Percentiles rank a stretch among this genome's conserved stretches.
Evolutionary conservation across 345 rosid genomes (phyloP).

Genomic region (Brassica napus): DNA sequence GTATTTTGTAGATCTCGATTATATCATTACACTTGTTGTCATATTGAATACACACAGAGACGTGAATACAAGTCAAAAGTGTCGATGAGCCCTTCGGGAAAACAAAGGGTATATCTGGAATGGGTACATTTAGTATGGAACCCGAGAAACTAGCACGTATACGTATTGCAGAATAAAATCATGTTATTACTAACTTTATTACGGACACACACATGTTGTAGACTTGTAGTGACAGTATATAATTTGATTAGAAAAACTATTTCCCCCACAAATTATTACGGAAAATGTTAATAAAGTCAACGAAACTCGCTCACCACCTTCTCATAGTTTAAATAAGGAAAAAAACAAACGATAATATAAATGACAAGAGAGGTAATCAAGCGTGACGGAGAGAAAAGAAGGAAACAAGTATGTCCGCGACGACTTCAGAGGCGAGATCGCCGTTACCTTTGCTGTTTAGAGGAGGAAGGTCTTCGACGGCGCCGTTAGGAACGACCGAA

Average conservation of each 20-base stretch:
- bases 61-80: not conserved
- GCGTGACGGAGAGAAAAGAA: constrained; percentile 11
- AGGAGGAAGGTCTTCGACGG: constrained; percentile 41
- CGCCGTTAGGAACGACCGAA: constrained; percentile 25
- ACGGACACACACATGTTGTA: too few relatives aligned
- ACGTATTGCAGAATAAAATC: not conserved
- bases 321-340: not conserved
- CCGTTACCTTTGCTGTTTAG: constrained; percentile 54
- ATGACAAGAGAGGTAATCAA: not conserved
- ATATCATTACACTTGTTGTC: not conserved
- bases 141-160: not conserved
- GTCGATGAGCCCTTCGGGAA: not conserved
- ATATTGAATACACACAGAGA: constrained; percentile 6
- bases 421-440: constrained; percentile 42
- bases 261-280: not conserved
- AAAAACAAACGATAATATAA: constrained; percentile 9
- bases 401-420: constrained; percentile 36
- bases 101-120: not conserved
- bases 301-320: constrained; percentile 3
- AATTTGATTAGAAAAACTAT: too few relatives aligned
- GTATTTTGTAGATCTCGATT: constrained; percentile 22
- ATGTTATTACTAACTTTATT: not conserved
- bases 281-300: constrained; percentile 12
- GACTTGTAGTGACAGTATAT: too few relatives aligned
- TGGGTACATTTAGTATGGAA: not conserved